Evolutionary conservation across 139 green algal genomes (phyloP).

Genomic region (Picochlorum sp.): DNA sequence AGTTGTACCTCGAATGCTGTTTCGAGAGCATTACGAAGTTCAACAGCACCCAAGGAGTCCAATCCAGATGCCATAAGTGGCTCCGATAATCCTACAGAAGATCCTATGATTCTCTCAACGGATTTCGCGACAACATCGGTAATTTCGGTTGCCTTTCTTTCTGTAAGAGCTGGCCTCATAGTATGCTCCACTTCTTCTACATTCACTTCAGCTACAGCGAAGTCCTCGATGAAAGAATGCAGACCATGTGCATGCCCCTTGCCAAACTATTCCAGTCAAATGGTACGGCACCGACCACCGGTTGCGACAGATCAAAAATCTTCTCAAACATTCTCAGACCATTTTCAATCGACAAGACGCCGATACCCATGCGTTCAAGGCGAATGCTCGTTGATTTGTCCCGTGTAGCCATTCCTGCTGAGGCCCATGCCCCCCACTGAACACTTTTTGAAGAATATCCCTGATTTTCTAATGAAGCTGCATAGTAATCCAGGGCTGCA

Average conservation of each 20-base stretch:
- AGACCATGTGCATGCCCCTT: neutral
- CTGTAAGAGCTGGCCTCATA: neutral
- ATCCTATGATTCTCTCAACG: constrained; percentile 17
- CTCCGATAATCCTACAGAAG: constrained; percentile 1
- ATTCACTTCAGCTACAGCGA: neutral
- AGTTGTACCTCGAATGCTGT: constrained; percentile 35
- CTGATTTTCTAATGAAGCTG: constrained; percentile 8
- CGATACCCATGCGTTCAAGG: constrained; percentile 63
- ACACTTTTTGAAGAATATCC: constrained; percentile 28
- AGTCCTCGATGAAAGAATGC: constrained; percentile 28
- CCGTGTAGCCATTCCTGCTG: constrained; percentile 70
- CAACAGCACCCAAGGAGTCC: constrained; percentile 45
- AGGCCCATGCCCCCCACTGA: constrained; percentile 88
- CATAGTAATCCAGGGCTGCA: constrained; percentile 44
- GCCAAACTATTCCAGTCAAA: constrained; percentile 34
- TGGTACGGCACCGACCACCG: constrained; percentile 24
- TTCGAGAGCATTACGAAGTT: constrained; percentile 41
- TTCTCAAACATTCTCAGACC: constrained; percentile 27
- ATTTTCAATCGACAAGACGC: constrained; percentile 20
- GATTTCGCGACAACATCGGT: constrained; percentile 10
- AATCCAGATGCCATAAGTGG: constrained; percentile 45
- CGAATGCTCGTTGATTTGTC: constrained; percentile 39
- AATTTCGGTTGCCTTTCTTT: too few species aligned
- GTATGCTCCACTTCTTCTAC: neutral
- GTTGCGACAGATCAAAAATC: constrained; percentile 1